Percentiles rank a stretch among this genome's conserved stretches.
These are phyloP conservation scores for Mortierella sp. DNA, from an alignment of 371 early-diverging fungal genomes.

Conservation along the genomic window DNA sequence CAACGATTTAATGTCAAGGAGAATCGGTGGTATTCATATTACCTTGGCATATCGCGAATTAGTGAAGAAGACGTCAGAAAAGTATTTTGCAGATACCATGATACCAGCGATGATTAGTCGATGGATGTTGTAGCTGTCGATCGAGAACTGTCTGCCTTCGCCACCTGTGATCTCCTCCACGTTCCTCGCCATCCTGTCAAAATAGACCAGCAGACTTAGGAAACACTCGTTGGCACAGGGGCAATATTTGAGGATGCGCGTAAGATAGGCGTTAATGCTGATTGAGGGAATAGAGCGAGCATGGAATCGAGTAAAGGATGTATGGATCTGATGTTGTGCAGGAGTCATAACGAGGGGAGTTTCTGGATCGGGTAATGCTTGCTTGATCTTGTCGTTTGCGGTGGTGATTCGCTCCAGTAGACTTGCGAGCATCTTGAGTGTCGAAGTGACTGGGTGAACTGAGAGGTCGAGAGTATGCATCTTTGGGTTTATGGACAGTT, in stretches of 20 bases:
- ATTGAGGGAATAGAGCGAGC: slow-evolving; percentile 92
- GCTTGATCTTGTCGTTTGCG: slow-evolving; percentile 65
- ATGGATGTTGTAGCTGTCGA: slow-evolving; percentile 92
- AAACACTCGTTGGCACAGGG: slow-evolving; percentile 92
- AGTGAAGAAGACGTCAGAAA: slow-evolving; percentile 92
- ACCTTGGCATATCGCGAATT: slow-evolving; percentile 91
- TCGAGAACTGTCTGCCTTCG: slow-evolving; percentile 67
- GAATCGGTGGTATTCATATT: slow-evolving; percentile 4
- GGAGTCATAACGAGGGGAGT: slow-evolving; percentile 52
- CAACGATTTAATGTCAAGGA: slow-evolving; percentile 1
- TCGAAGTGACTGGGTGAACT: slow-evolving; percentile 71
- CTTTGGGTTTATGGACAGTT: background rate
- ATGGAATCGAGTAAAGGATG: slow-evolving; percentile 78
- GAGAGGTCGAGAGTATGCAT: slow-evolving; percentile 68
- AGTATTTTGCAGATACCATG: slow-evolving; percentile 87
- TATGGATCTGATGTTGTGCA: slow-evolving; percentile 56
- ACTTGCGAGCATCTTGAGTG: slow-evolving; percentile 74
- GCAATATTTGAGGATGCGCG: slow-evolving; percentile 91
- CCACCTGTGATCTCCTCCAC: slow-evolving; percentile 61
- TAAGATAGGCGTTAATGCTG: slow-evolving; percentile 83
- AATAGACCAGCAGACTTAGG: slow-evolving; percentile 84
- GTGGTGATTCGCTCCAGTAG: slow-evolving; percentile 68
- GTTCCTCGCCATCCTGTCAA: slow-evolving; percentile 75
- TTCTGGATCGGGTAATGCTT: slow-evolving; percentile 52
- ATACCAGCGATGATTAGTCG: slow-evolving; percentile 88